Evolutionary conservation across 108 stramenopile genomes (phyloP), one percentile per base, ranked within the genome.

Genomic region (Fistulifera pelliculosa): DNA sequence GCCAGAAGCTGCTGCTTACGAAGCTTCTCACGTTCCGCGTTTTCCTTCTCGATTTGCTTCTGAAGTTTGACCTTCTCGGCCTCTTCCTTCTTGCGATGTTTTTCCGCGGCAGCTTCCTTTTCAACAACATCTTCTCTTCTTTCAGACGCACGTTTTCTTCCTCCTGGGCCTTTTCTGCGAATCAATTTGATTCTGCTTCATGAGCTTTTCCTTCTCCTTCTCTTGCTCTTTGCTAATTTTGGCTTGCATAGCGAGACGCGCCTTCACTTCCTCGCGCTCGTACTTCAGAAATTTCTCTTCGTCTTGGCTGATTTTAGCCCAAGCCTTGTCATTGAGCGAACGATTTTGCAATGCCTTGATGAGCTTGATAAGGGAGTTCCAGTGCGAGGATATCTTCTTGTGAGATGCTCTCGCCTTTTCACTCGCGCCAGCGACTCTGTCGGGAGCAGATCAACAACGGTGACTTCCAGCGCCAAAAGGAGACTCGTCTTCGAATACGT

Each of bases 231-330:
- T 45, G 11, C 44, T 17, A 11, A 17, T 21, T 45, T 45, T 17
- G 18, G 69, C 77, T 22, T 85, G 63, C 1, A 58, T 55, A 19
- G 69, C 58, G 49, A 85, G 54, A 2, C 83, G 69, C 19, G 55
- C 44, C 56, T 70, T 85, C 50, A 85, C 87, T 52, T 80, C 81
- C 47, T 85, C 83, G 1, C 87, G 79, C 56, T 83, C 83, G 47
- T 68, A 85, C 41, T 85, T 85, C 19, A 85, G 68, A 1, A 89
- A 83, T 44, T 85, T 85, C 38, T 89, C 81, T 63, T 89, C 87
- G 64, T 69, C 75, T 26, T 63, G 70, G 24, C 74, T 80, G 21
- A 89, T 74, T 41, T 72, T 74, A 44, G 73, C 79, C 14, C 62
- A 43, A 49, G 19, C n/a, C 58, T 49, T 26, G 38, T 49, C 23